A percentile compares a stretch with the other conserved stretches of the same genome.
phyloP scores from a whole-genome alignment of 1,284 basidiomycete genomes.

The Cronartium ribicola region DNA sequence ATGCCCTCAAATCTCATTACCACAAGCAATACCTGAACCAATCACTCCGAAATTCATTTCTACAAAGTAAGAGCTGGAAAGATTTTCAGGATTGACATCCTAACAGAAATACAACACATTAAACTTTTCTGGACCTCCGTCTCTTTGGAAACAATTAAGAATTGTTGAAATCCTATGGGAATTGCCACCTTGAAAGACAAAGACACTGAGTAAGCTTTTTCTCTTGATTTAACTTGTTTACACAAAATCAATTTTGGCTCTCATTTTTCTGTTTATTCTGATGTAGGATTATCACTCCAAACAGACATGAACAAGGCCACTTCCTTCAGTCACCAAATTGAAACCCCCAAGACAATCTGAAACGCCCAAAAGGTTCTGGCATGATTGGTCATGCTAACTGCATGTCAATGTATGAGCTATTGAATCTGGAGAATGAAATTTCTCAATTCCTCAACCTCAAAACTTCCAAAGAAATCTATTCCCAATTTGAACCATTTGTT shows the following conservation, averaged over 20 bases:
- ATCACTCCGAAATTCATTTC: neutral
- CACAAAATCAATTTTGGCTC: neutral
- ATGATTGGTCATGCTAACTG: neutral
- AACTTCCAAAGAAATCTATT: too few relatives aligned
- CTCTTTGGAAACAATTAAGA: neutral
- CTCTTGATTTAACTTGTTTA: neutral
- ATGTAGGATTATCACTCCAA: neutral
- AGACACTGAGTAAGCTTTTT: neutral
- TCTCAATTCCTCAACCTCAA: too few relatives aligned
- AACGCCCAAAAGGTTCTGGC: neutral
- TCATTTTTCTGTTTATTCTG: neutral
- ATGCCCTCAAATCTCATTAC: too few relatives aligned
- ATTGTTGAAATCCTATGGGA: neutral
- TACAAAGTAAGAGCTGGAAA: neutral
- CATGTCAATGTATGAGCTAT: neutral
- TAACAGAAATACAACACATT: neutral
- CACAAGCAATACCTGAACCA: neutral
- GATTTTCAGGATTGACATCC: neutral
- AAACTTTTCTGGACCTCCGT: neutral
- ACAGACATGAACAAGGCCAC: neutral
- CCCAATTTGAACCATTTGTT: too few relatives aligned
- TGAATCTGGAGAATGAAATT: too few relatives aligned
- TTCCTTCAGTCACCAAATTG: neutral
- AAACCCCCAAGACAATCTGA: neutral
- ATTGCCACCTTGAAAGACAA: neutral